Base-by-base conservation (phyloP, 177 flowering plant species). In the Vitis hybrid region DNA sequence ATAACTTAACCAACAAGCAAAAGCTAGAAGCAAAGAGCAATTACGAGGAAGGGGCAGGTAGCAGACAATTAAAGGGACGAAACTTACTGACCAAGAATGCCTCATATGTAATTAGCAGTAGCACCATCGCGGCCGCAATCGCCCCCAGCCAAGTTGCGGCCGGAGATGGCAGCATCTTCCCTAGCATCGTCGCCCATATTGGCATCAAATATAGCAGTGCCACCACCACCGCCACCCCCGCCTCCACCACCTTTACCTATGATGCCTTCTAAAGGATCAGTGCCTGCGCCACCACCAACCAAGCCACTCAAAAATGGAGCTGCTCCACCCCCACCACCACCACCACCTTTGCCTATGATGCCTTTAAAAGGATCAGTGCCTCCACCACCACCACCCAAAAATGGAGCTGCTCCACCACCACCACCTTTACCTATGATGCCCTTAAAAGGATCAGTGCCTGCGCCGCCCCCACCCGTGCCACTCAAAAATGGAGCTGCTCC, bases 391-490 rank as follows among this genome's bases (percentile, higher is more conserved):
- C 31, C 50, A 33, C 33, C n/a, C 9, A 31, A 22, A 22, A 22
- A 22, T 22, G 26, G 26, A 56, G 15, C 71, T 57, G 60, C 60
- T 15, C 58, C 64, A 2, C 71, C 77, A 9, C 73, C 84, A n/a
- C 82, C 78, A 60, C 64, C 64, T 21, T 12, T 10, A 10, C 33
- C 33, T n/a, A 60, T 61, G 64, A 3, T 50, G 6, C 62, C 64
- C 10, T 31, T 51, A n/a, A 60, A 71, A 70, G 81, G 74, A 51
- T 49, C 69, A 48, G 15, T 14, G 49, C 21, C 63, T 33, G 3
- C 10, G 18, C 14, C 71, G 31, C 81, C 82, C 21, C 81, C 85
- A 52, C 86, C 82, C 62, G 81, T 82, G 14, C 66, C 69, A 74
- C 56, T 67, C 19, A 77, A 73, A 2, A 82, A 78, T 60, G 45